Evolutionary conservation across 2,329 filamentous ascomycete genomes (phyloP), one percentile per base, ranked within the genome.

Genomic region (Teratosphaeriaceae sp.): DNA sequence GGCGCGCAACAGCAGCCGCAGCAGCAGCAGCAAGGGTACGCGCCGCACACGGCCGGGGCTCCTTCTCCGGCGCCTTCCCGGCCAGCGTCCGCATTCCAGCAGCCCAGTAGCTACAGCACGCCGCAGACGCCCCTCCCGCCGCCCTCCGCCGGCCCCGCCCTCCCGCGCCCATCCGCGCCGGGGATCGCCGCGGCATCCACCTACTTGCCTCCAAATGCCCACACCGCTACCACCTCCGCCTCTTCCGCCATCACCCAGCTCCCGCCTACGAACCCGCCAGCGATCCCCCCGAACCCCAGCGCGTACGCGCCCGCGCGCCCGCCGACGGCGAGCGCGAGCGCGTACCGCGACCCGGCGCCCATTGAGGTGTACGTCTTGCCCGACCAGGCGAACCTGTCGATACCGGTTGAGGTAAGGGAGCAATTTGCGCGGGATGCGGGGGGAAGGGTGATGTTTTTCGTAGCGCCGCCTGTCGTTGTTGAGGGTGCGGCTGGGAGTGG

Each of bases 361-460:
- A 73, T 85, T 8, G 87, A 94, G 66, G 84, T 88, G 12, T 94
- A 85, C 63, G 80, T 80, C 9, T 72, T 94, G 3, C 79, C 80
- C 21, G 84, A 90, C 43, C 74, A 75, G 34, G 73, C 84, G 27
- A 88, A 94, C 59, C 74, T 78, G 2, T 74, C 75, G 34, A 85
- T 95, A 40, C 84, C 86, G 0, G 62, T 69, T 7, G 78, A 85
- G 19, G 73, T 94, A 38, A 82, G 85, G 38, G 69, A 79, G 46
- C 78, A 83, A 47, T 94, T 89, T 62, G 85, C 90, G 54, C 76
- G 76, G 44, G 87, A 94, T 55, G 79, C 80, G 20, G 67, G 77
- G 39, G 87, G 87, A 5, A 79, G 80, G 23, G 73, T 94, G 1
- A 70, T 95, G 11, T 94, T 92, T 70, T 95, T 92, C 67, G 85